Evolutionary conservation across 805 yeast genomes (phyloP).

Genomic region (Novakomyces olei): DNA sequence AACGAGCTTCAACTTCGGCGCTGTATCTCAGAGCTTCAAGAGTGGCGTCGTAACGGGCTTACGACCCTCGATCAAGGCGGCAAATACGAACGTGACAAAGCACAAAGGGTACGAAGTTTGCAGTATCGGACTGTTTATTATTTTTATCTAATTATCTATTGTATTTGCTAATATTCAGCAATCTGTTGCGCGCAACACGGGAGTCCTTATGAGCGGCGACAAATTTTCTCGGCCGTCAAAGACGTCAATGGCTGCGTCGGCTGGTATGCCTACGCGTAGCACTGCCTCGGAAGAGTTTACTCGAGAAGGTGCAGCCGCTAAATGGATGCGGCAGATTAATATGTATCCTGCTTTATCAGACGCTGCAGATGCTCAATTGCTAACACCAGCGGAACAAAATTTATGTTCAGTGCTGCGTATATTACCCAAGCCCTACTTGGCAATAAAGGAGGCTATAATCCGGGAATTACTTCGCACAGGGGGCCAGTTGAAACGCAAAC

Average conservation of each 20-base stretch:
- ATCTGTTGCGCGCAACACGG: too few species aligned
- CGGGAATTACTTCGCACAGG: conserved; percentile 71
- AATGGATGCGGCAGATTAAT: too few species aligned
- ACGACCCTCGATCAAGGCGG: conserved; percentile 62
- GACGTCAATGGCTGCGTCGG: too few species aligned
- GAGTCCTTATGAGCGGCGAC: too few species aligned
- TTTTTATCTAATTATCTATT: too few species aligned
- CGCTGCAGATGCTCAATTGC: conserved; percentile 59
- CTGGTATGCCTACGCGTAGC: too few species aligned
- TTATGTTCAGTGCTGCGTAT: conserved; percentile 67
- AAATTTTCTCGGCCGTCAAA: too few species aligned
- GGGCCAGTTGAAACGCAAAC: conserved; percentile 60
- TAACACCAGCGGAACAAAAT: conserved; percentile 72
- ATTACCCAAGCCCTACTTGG: conserved; percentile 80
- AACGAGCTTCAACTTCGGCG: conserved; percentile 59
- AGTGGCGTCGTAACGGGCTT: conserved; percentile 79
- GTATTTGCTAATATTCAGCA: too few species aligned
- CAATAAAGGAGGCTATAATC: conserved; percentile 73
- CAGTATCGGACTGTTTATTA: too few species aligned
- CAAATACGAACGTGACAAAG: conserved; percentile 74
- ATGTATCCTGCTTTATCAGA: too few species aligned
- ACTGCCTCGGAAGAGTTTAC: too few species aligned
- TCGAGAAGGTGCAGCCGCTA: too few species aligned
- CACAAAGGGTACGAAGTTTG: conserved; percentile 17
- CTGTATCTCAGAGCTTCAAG: conserved; percentile 74